Conservation (phyloP, 2,329 filamentous ascomycete genomes). For the Aspergillus phoenicis region DNA sequence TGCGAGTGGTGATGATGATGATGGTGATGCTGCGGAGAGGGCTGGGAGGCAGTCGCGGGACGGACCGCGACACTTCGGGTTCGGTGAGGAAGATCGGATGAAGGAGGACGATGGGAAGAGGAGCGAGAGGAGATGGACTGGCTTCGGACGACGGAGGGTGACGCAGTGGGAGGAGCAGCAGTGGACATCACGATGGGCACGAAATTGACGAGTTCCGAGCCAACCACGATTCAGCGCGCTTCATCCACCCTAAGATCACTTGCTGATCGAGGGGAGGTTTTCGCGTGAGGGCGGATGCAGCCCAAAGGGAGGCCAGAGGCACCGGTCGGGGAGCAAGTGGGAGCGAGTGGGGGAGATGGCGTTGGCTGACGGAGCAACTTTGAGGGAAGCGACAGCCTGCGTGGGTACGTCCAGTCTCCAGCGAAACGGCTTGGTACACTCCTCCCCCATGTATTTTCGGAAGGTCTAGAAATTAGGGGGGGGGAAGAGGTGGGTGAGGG, state of each 20-base stretch:
- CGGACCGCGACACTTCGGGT: conserved; percentile 49
- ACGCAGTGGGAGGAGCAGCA: conserved; percentile 48
- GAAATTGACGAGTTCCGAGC: conserved; percentile 8
- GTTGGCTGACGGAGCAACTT: conserved; percentile 26
- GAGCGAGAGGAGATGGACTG: conserved; percentile 53
- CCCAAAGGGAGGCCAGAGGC: conserved; percentile 18
- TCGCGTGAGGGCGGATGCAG: conserved; percentile 16
- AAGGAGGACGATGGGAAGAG: conserved; percentile 42
- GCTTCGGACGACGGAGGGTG: conserved; percentile 53
- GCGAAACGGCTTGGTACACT: conserved; percentile 16
- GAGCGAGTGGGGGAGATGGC: conserved; percentile 25
- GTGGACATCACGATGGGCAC: conserved; percentile 45
- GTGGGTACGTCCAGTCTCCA: conserved; percentile 14
- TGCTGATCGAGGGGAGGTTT: conserved; percentile 12
- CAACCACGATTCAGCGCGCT: conserved; percentile 18
- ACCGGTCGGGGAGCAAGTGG: conserved; percentile 27
- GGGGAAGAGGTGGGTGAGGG: not conserved
- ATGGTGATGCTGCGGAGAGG: conserved; percentile 34
- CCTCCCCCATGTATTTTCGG: conserved; percentile 20
- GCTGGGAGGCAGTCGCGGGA: conserved; percentile 42
- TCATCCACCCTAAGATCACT: conserved; percentile 15
- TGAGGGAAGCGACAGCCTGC: conserved; percentile 20
- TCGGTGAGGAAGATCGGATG: conserved; percentile 49
- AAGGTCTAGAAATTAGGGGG: not conserved
- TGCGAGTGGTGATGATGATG: conserved; percentile 28